Percentiles rank a stretch among this genome's conserved stretches.
Conservation (phyloP, 495 filamentous ascomycete genomes). For the Hyaloscypha variabilis region DNA sequence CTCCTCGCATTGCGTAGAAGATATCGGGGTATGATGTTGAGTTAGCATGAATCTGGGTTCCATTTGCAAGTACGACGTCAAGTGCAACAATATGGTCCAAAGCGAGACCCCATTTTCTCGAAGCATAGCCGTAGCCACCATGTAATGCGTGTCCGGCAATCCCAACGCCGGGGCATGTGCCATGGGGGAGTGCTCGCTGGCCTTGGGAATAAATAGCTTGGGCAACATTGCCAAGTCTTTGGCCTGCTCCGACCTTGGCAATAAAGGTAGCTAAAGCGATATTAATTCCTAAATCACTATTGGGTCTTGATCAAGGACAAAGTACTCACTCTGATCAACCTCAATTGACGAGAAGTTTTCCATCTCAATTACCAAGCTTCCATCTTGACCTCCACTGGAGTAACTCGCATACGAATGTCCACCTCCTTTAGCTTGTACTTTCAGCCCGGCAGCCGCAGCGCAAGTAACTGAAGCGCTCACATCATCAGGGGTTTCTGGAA, state of each 20-base stretch:
- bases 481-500: conserved; percentile 58
- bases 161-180: conserved; percentile 64
- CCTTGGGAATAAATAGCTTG: conserved; percentile 60
- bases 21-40: conserved; percentile 26
- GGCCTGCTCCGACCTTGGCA: conserved; percentile 69
- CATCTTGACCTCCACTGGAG: conserved; percentile 52
- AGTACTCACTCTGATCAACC: conserved; percentile 35
- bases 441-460: conserved; percentile 51
- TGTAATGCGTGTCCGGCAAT: conserved; percentile 75
- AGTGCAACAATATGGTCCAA: conserved; percentile 64
- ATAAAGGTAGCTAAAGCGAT: conserved; percentile 45
- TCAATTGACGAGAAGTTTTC: conserved; percentile 48
- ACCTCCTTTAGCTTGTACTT: conserved; percentile 70
- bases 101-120: conserved; percentile 64
- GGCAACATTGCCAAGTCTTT: conserved; percentile 62
- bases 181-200: conserved; percentile 67
- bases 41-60: conserved; percentile 13
- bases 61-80: conserved; percentile 57
- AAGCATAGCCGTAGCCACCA: conserved; percentile 65
- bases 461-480: conserved; percentile 63
- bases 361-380: conserved; percentile 61
- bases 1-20: conserved; percentile 54
- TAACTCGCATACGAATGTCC: conserved; percentile 74
- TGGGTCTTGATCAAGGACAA: conserved; percentile 10
- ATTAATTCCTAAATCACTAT: background rate